Evolutionary conservation across 352 stramenopile genomes (phyloP).

Genomic region (Globisporangium barbulae): DNA sequence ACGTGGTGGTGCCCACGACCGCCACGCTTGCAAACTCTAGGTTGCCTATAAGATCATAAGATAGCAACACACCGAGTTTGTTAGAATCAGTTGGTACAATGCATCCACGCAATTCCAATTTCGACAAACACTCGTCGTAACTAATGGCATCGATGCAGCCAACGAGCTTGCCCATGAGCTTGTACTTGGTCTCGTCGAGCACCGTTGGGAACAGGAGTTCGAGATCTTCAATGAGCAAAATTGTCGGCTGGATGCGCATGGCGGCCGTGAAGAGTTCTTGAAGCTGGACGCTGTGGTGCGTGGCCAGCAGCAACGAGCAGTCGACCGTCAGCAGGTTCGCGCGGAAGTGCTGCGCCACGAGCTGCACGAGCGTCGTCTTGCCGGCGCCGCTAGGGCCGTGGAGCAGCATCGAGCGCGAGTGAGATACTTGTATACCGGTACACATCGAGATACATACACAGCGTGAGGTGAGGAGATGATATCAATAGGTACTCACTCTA

Average conservation of each 20-base stretch:
- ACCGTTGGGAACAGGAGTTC: constrained; percentile 71
- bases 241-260: constrained; percentile 61
- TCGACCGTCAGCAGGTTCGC: constrained; percentile 71
- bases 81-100: neutral
- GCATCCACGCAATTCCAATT: neutral
- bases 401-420: constrained; percentile 49
- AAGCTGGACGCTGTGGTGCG: constrained; percentile 35
- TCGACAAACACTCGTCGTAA: constrained; percentile 21
- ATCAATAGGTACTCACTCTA: no score
- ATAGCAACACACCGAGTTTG: neutral
- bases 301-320: constrained; percentile 47
- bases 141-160: constrained; percentile 52
- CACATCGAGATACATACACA: no score
- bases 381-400: constrained; percentile 64
- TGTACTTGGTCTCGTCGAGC: constrained; percentile 72
- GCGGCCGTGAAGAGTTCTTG: constrained; percentile 69
- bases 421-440: constrained; percentile 8
- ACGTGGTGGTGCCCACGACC: constrained; percentile 65
- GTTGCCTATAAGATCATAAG: constrained; percentile 22
- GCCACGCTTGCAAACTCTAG: constrained; percentile 29
- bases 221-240: constrained; percentile 71
- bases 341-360: constrained; percentile 38
- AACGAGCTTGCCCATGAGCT: constrained; percentile 60
- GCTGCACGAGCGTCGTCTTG: constrained; percentile 67
- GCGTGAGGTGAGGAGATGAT: no score